Evolutionary conservation across 106 monocot species (phyloP).

Genomic region (Gastrodia elata): DNA sequence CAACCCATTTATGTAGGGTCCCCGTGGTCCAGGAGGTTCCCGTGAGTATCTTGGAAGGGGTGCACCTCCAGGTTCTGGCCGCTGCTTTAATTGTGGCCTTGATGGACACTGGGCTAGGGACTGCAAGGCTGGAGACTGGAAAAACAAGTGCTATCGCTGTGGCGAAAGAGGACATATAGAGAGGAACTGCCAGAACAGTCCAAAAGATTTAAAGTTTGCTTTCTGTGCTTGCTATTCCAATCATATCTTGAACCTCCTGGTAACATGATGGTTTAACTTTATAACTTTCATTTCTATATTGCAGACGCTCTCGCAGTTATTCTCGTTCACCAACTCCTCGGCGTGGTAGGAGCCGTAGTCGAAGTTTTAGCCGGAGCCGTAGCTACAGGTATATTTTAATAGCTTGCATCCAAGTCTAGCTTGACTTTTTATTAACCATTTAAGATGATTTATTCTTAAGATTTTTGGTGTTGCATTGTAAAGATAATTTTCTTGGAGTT

Average conservation of each 20-base stretch:
- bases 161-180: conserved; percentile 98
- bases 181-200: conserved; percentile 92
- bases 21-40: conserved; percentile 71
- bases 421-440: too few species aligned
- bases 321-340: conserved; percentile 71
- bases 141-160: conserved; percentile 98
- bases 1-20: conserved; percentile 35
- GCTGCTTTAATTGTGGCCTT: conserved; percentile 95
- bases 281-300: not conserved
- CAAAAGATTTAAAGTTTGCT: conserved; percentile 51
- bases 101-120: conserved; percentile 99
- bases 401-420: too few species aligned
- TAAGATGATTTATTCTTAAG: too few species aligned
- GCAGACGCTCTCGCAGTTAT: conserved; percentile 52
- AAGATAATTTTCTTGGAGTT: too few species aligned
- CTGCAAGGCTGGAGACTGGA: conserved; percentile 99
- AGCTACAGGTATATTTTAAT: conserved; percentile 52
- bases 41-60: conserved; percentile 94
- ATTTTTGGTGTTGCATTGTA: too few species aligned
- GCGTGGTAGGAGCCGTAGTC: conserved; percentile 48
- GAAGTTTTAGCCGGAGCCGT: conserved; percentile 69
- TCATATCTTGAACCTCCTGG: not conserved
- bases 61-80: conserved; percentile 93
- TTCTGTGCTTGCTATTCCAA: not conserved
- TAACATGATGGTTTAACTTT: not conserved